phyloP scores from a whole-genome alignment of 1,284 basidiomycete genomes.

The Boletus semigastroideus region DNA sequence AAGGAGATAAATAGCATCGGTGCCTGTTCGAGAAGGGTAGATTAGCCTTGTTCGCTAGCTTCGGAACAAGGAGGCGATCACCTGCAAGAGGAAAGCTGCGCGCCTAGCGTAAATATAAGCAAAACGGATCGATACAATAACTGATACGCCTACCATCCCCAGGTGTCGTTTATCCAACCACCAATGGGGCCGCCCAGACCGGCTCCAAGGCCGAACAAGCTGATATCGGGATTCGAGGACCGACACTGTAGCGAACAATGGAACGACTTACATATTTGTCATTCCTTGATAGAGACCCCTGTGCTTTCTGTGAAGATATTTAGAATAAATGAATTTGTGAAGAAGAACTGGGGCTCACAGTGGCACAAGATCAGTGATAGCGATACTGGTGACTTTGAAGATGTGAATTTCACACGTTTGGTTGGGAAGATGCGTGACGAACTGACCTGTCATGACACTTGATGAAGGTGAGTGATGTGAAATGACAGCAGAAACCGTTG shows the following conservation, averaged over 20 bases:
- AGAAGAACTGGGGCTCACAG: slow-evolving; percentile 50
- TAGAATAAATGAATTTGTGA: background rate
- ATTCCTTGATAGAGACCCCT: slow-evolving; percentile 88
- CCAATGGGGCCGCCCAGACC: slow-evolving; percentile 90
- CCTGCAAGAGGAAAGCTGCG: slow-evolving; percentile 44
- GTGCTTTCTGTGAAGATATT: slow-evolving; percentile 56
- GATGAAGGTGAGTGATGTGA: slow-evolving; percentile 6
- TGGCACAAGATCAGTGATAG: slow-evolving; percentile 79
- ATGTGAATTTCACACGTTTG: slow-evolving; percentile 20
- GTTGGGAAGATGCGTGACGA: slow-evolving; percentile 7
- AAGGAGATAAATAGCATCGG: slow-evolving; percentile 74
- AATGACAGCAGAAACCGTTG: background rate
- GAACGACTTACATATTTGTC: slow-evolving; percentile 70
- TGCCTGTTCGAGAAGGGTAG: slow-evolving; percentile 45
- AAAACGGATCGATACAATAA: slow-evolving; percentile 3
- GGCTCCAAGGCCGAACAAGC: slow-evolving; percentile 73
- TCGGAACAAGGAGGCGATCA: slow-evolving; percentile 63
- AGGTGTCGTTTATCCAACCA: slow-evolving; percentile 79
- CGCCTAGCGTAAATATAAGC: slow-evolving; percentile 28
- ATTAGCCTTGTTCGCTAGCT: slow-evolving; percentile 29
- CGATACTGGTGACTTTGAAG: slow-evolving; percentile 67
- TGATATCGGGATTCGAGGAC: slow-evolving; percentile 30
- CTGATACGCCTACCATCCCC: slow-evolving; percentile 68
- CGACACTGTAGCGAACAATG: slow-evolving; percentile 1
- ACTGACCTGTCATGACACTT: slow-evolving; percentile 79